phyloP scores from a whole-genome alignment of 2,329 filamentous ascomycete genomes.

The Dendrostoma leiphaemia region DNA sequence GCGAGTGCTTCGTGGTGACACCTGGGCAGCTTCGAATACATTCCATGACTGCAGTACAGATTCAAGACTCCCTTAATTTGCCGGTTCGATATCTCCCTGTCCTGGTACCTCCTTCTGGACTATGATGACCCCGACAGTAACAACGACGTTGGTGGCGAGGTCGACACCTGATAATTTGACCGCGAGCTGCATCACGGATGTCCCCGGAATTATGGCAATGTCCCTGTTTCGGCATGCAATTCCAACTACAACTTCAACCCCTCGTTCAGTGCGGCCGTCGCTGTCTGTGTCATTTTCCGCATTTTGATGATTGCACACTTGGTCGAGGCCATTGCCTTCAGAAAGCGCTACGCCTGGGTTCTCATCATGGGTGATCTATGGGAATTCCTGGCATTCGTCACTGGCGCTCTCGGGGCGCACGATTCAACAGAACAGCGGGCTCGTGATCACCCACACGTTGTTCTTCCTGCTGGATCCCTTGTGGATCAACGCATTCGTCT shows the following conservation, averaged over 20 bases:
- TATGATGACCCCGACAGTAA: not conserved
- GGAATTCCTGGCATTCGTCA: slow-evolving; percentile 37
- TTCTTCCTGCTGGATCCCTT: slow-evolving; percentile 41
- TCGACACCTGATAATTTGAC: not conserved
- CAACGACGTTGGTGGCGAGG: not conserved
- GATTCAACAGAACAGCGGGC: slow-evolving; percentile 36
- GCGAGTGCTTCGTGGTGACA: too few species aligned
- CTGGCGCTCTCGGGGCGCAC: slow-evolving; percentile 33
- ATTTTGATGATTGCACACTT: slow-evolving; percentile 24
- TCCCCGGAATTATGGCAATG: slow-evolving; percentile 23
- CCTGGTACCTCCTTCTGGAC: not conserved
- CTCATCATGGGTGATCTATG: slow-evolving; percentile 37
- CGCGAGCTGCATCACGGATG: not conserved
- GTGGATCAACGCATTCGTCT: slow-evolving; percentile 44
- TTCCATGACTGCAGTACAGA: not conserved
- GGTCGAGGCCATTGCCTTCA: slow-evolving; percentile 22
- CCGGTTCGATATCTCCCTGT: too few species aligned
- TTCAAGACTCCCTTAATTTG: too few species aligned
- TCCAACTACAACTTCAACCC: slow-evolving; percentile 29
- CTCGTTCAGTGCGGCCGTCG: slow-evolving; percentile 25
- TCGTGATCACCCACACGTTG: slow-evolving; percentile 30
- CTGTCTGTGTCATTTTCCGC: slow-evolving; percentile 25
- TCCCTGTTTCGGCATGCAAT: slow-evolving; percentile 27
- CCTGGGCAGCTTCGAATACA: not conserved
- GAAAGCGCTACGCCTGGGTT: slow-evolving; percentile 32